Conservation (phyloP, 176 grass and related monocot genomes). For the Cymbopogon citratus region DNA sequence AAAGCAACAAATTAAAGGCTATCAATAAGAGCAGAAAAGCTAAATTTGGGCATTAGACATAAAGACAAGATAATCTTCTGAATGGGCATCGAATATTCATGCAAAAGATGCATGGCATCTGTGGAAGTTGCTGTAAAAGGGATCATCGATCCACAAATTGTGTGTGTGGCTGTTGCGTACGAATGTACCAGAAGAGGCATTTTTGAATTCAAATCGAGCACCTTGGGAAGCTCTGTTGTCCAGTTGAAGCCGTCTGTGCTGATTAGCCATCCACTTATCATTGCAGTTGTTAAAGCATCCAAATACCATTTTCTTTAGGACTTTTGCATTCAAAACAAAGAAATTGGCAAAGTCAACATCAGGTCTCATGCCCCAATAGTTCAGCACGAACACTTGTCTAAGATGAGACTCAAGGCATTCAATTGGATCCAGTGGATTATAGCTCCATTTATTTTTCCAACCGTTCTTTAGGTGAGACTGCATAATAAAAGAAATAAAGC, state of each 20-base stretch:
- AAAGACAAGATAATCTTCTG: not conserved
- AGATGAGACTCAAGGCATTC: constrained; percentile 19
- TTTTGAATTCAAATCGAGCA: not conserved
- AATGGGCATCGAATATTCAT: not conserved
- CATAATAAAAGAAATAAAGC: not conserved
- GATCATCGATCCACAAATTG: not conserved
- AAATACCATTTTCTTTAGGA: not conserved
- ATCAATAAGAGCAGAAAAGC: not conserved
- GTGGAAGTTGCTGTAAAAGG: not conserved
- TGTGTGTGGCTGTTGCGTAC: no score
- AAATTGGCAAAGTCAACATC: constrained; percentile 26
- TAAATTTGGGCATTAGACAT: not conserved
- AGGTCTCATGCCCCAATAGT: not conserved
- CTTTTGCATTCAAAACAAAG: constrained; percentile 19
- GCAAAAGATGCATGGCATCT: not conserved
- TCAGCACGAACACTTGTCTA: not conserved
- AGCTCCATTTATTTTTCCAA: not conserved
- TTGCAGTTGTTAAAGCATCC: not conserved
- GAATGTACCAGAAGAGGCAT: no score
- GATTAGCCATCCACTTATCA: constrained; percentile 14
- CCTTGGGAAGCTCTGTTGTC: not conserved
- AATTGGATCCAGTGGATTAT: not conserved
- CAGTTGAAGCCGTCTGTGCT: not conserved
- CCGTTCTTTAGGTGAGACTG: not conserved
- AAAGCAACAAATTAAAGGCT: not conserved